Base-by-base conservation (phyloP, 2,329 filamentous ascomycete species). In the Thelonectria blattea region DNA sequence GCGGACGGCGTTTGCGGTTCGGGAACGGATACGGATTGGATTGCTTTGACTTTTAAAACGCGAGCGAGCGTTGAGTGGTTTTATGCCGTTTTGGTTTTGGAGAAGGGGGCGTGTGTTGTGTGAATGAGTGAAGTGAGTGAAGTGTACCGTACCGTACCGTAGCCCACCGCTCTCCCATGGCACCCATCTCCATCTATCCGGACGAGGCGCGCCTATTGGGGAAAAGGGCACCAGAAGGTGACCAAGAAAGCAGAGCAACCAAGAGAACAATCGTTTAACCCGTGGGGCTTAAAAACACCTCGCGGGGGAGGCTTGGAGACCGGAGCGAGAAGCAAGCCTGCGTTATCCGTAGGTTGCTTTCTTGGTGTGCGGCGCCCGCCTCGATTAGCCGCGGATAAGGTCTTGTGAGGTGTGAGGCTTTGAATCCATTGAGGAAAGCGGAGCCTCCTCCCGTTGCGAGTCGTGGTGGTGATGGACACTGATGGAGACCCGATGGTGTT, bases 151-250 rank as follows among this genome's bases (percentile, higher is more conserved):
- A n/a, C n/a, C n/a, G n/a, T n/a, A n/a, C 22, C 22, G 22, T 24
- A 24, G 22, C 22, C 22, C 22, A 24, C 22, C 22, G 22, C 22
- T 34, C 43, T 48, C 48, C 52, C 52, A 48, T 56, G 3, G 42
- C 52, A 56, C 45, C 52, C 52, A n/a, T n/a, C n/a, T n/a, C n/a
- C n/a, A 56, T 56, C 34, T 32, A 45, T 54, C 17, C 46, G 22
- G 54, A 43, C 58, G 64, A 69, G 67, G 65, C 60, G 67, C 65
- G 60, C 65, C 67, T 69, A 66, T 69, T 58, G 27, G 8, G 9
- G 22, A 62, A 22, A 53, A 37, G 27, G 51, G 20, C 41, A 42
- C 17, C 30, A 37, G 48, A 50, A 32, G 37, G 17, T 10, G 17
- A 9, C 34, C 3, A 8, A 37, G 34, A 9, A 34, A 14, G 12